Evolutionary conservation across 2,329 filamentous ascomycete species (phyloP).

Genomic region (Didymella pomorum): DNA sequence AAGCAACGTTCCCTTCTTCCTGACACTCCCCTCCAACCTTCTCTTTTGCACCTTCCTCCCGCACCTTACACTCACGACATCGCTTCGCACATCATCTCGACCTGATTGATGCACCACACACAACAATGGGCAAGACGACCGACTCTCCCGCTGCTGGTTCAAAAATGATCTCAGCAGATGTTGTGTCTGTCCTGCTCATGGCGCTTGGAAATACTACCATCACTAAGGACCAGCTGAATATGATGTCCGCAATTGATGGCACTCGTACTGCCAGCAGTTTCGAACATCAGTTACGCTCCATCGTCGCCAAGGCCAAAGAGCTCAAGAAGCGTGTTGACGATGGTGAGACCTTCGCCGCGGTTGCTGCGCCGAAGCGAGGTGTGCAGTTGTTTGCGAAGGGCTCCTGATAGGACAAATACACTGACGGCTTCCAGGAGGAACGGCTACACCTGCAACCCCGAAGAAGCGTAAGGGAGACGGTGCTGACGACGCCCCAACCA

Average conservation of each 20-base stretch:
- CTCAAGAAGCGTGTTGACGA: constrained; percentile 36
- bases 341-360: constrained; percentile 36
- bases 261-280: constrained; percentile 33
- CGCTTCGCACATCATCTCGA: too few species aligned
- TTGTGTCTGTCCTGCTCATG: constrained; percentile 37
- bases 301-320: constrained; percentile 38
- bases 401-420: background rate
- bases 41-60: background rate
- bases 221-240: constrained; percentile 31
- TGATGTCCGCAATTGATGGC: constrained; percentile 43
- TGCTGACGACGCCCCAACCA: constrained; percentile 22
- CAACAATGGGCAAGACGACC: constrained; percentile 29
- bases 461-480: constrained; percentile 31
- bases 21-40: background rate
- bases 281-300: constrained; percentile 38
- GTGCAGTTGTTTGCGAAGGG: background rate
- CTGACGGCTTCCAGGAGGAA: constrained; percentile 22
- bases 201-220: constrained; percentile 32
- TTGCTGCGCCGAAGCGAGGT: constrained; percentile 37
- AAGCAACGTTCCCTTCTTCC: background rate
- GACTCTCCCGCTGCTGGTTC: constrained; percentile 13
- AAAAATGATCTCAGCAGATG: constrained; percentile 34
- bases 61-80: background rate
- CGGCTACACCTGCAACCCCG: constrained; percentile 23
- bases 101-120: background rate